These are phyloP conservation scores for Eremochloa ophiuroides DNA, from an alignment of 176 grass and related monocot genomes.

Conservation along the genomic window DNA sequence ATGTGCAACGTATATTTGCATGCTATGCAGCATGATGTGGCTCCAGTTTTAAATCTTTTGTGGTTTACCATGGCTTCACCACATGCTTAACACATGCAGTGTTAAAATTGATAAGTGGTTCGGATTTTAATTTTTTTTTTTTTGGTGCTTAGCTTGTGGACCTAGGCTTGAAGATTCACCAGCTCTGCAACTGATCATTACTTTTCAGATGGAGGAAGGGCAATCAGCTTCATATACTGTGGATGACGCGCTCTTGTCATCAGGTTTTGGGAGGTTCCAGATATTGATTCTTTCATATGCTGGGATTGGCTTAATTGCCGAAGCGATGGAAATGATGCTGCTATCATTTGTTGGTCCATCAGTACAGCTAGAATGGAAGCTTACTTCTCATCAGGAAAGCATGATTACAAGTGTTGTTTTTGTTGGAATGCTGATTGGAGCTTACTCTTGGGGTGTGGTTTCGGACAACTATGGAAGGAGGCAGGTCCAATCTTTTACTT, in stretches of 20 bases:
- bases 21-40: too few species aligned
- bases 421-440: slow-evolving; percentile 82
- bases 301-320: slow-evolving; percentile 76
- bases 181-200: not conserved
- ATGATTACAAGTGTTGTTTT: slow-evolving; percentile 94
- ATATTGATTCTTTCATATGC: slow-evolving; percentile 71
- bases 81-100: too few species aligned
- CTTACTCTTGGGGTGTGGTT: slow-evolving; percentile 84
- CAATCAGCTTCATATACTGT: slow-evolving; percentile 64
- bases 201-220: slow-evolving; percentile 59
- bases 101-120: not conserved
- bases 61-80: too few species aligned
- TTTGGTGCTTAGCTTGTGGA: not conserved
- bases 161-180: too few species aligned
- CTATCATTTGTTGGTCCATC: slow-evolving; percentile 90
- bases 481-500: slow-evolving; percentile 76
- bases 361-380: slow-evolving; percentile 80
- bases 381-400: slow-evolving; percentile 83
- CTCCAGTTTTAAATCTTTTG: too few species aligned
- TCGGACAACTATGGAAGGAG: slow-evolving; percentile 96
- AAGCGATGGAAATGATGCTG: slow-evolving; percentile 99
- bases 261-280: slow-evolving; percentile 88
- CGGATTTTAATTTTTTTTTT: not conserved
- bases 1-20: too few species aligned
- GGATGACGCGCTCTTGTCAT: slow-evolving; percentile 65